Evolutionary conservation across 2,329 filamentous ascomycete species (phyloP), one percentile per base, ranked within the genome.

Genomic region (Lachnellula hyalina): DNA sequence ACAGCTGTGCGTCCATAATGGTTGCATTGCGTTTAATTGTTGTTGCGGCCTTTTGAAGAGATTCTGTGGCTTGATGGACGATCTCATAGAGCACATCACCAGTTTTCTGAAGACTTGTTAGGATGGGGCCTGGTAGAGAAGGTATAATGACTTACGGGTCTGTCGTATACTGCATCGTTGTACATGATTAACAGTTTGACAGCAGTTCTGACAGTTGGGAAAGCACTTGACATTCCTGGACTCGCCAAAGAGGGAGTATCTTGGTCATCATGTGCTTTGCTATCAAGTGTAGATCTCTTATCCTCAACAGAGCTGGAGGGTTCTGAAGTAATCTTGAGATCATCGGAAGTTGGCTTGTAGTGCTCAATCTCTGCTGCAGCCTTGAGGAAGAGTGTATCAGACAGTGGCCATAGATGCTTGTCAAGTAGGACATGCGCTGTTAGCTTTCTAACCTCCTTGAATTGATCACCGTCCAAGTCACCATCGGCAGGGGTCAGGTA

Each of bases 31-130:
- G 80, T 53, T 84, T 81, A 62, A 96, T 86, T 57, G 82, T 82
- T 5, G 79, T 75, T 62, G 91, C 88, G 28, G 90, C 93, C 49
- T 85, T 81, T 60, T 91, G 83, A 17, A 99, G 81, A 3, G 92
- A 91, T 50, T 86, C 75, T 0, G 92, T 96, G 1, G 92, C 94
- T 71, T 95, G 90, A 65, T 93, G 88, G 25, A 99, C 90, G 61
- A 97, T 94, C 65, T 85, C 84, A 67, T 89, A 86, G 5, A 86
- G 85, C 3, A 89, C 76, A 63, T 89, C 85, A 19, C 61, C 54
- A 17, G 55, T 60, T 55, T 60, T 60, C 65, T 67, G 35, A 42
- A 45, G 41, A 15, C 32, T 17, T 54, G 28, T 51, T 57, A 68
- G 45, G 49, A 25, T 32, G 14, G 42, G 44, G 21, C 17, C 6